Percentiles rank a stretch among this genome's conserved stretches.
Evolutionary conservation across 2,329 filamentous ascomycete genomes (phyloP).

Genomic region (Delphinella strobiligena): DNA sequence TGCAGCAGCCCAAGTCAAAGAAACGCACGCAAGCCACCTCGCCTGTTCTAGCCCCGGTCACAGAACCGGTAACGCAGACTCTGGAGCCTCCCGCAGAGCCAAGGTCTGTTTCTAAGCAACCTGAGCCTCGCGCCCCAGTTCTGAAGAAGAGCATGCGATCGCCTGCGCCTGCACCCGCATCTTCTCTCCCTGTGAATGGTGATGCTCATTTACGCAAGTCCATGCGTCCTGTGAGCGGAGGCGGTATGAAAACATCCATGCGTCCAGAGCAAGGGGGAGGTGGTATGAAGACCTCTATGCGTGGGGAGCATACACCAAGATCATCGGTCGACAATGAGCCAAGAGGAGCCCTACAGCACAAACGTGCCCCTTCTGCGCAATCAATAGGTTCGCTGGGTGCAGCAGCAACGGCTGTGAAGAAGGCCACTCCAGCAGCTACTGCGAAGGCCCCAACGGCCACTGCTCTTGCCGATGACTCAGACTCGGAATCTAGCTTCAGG

Average conservation of each 20-base stretch:
- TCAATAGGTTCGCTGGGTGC: constrained; percentile 1
- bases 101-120: not conserved
- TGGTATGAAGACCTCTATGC: constrained; percentile 17
- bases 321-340: constrained; percentile 12
- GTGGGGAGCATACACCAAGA: constrained; percentile 13
- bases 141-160: constrained; percentile 26
- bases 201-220: constrained; percentile 24
- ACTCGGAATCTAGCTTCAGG: constrained; percentile 63
- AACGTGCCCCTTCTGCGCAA: constrained; percentile 16
- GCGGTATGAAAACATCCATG: constrained; percentile 13
- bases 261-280: constrained; percentile 6
- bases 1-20: constrained; percentile 36
- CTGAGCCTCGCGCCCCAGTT: constrained; percentile 15
- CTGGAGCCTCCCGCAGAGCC: constrained; percentile 3
- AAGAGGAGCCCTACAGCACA: constrained; percentile 27
- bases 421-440: constrained; percentile 13
- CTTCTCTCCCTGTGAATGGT: constrained; percentile 7
- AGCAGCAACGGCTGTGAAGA: constrained; percentile 12
- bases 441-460: constrained; percentile 1
- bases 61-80: constrained; percentile 2
- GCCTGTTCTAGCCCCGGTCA: constrained; percentile 8
- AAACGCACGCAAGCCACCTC: constrained; percentile 26
- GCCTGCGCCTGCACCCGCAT: constrained; percentile 2
- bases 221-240: constrained; percentile 21
- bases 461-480: constrained; percentile 26